Evolutionary conservation across 2,329 filamentous ascomycete species (phyloP).

Genomic region (Penicillium glabrum): DNA sequence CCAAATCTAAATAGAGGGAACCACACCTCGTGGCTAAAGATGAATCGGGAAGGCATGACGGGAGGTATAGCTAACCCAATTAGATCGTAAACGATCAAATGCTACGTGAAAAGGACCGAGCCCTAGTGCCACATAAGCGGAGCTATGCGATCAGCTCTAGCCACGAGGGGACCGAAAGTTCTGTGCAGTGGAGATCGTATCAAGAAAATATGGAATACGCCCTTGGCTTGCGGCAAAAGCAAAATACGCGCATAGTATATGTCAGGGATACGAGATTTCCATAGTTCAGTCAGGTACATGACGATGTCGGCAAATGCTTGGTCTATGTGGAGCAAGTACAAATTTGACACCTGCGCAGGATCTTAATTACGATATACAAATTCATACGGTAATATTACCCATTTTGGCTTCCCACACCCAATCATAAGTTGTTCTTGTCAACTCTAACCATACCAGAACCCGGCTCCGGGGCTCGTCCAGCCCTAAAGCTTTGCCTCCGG

Average conservation of each 20-base stretch:
- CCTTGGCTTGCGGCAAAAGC: background rate
- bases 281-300: background rate
- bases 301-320: too few species aligned
- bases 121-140: conserved; percentile 7
- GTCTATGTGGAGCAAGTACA: too few species aligned
- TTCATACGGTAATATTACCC: conserved; percentile 10
- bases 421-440: background rate
- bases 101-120: background rate
- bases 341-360: background rate
- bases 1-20: background rate
- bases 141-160: conserved; percentile 12
- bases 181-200: background rate
- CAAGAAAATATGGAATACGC: background rate
- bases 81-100: background rate
- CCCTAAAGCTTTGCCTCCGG: conserved; percentile 1
- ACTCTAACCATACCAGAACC: conserved; percentile 11
- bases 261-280: background rate
- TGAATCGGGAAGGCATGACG: conserved; percentile 8
- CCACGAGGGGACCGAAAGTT: conserved; percentile 6
- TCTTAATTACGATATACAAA: conserved; percentile 3
- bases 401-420: background rate
- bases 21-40: background rate
- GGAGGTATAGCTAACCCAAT: background rate
- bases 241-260: background rate
- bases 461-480: background rate